Evolutionary conservation across 257 asterid species (phyloP).

Genomic region (Coffea eugenioides): DNA sequence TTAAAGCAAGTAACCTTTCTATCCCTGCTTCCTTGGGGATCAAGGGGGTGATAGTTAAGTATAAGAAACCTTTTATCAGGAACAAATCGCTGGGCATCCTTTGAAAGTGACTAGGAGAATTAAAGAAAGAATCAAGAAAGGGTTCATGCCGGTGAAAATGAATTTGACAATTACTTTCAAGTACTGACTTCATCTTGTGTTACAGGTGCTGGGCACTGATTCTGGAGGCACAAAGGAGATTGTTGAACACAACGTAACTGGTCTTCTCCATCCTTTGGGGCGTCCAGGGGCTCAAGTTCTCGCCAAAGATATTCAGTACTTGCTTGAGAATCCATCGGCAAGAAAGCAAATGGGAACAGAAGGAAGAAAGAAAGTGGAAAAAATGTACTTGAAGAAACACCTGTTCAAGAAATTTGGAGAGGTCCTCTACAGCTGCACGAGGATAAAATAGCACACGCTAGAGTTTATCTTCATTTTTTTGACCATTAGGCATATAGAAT

Average conservation of each 20-base stretch:
- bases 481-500: background rate
- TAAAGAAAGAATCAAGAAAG: background rate
- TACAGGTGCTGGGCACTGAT: constrained; percentile 87
- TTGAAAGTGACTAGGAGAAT: background rate
- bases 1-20: background rate
- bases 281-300: constrained; percentile 68
- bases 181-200: background rate
- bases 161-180: background rate
- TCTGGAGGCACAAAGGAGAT: constrained; percentile 94
- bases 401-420: constrained; percentile 90
- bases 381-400: constrained; percentile 80
- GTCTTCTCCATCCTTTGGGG: constrained; percentile 89
- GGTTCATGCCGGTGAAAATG: background rate
- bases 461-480: constrained; percentile 13
- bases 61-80: no score
- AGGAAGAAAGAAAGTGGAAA: constrained; percentile 83
- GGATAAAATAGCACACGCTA: constrained; percentile 49
- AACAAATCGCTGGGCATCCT: no score
- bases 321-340: constrained; percentile 55
- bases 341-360: constrained; percentile 71
- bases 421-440: constrained; percentile 85
- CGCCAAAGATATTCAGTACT: constrained; percentile 58
- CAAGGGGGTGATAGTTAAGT: no score
- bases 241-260: constrained; percentile 74
- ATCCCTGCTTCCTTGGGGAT: no score